phyloP scores from a whole-genome alignment of 2,329 filamentous ascomycete species.

The Ascochyta rabiei region DNA sequence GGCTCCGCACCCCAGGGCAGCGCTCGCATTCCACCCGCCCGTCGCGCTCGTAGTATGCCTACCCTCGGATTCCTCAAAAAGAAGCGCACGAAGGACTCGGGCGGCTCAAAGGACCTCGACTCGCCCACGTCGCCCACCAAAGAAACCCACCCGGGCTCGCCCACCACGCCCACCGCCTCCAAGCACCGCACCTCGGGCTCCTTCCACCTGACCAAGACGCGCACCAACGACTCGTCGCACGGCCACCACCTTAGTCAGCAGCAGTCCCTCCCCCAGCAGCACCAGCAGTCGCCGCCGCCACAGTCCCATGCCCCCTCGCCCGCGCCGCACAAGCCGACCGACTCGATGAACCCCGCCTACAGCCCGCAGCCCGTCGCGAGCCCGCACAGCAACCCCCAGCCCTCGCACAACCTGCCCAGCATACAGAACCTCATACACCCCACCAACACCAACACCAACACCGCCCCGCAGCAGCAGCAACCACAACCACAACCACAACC shows the following conservation, averaged over 20 bases:
- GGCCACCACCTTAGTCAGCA: conserved; percentile 16
- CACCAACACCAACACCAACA: conserved; percentile 47
- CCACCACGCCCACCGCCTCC: conserved; percentile 43
- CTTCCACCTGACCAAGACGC: conserved; percentile 37
- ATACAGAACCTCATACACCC: conserved; percentile 85
- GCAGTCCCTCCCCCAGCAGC: neutral
- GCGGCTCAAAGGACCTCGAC: conserved; percentile 64
- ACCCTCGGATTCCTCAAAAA: conserved; percentile 96
- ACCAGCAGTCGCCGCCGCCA: conserved; percentile 1
- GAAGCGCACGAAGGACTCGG: conserved; percentile 93
- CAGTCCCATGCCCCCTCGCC: conserved; percentile 22
- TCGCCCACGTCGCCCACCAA: conserved; percentile 71
- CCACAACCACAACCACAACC: conserved; percentile 68
- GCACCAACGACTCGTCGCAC: conserved; percentile 36
- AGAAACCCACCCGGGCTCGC: conserved; percentile 58
- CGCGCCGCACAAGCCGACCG: conserved; percentile 42
- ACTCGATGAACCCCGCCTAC: conserved; percentile 51
- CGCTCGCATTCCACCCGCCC: conserved; percentile 28
- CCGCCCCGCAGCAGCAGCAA: conserved; percentile 34
- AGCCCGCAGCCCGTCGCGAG: conserved; percentile 39
- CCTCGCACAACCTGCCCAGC: conserved; percentile 73
- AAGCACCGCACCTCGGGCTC: conserved; percentile 41
- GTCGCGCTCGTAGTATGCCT: conserved; percentile 69
- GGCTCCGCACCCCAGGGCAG: conserved; percentile 27
- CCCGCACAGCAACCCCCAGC: conserved; percentile 39